Evolutionary conservation across 108 stramenopile genomes (phyloP).

Genomic region (Cyclotella distinguenda): DNA sequence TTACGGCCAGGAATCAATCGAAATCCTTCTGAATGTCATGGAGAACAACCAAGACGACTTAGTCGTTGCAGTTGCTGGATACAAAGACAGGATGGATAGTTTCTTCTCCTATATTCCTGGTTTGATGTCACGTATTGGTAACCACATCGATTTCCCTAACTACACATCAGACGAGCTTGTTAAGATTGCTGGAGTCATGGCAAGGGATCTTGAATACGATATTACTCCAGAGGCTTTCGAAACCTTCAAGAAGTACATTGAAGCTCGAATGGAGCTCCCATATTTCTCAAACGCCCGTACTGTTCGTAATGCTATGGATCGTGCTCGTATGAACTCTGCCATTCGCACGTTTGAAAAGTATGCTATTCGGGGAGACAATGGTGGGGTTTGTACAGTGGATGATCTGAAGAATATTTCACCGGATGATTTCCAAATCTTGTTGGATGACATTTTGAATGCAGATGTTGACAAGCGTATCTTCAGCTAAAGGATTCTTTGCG

Average conservation of each 20-base stretch:
- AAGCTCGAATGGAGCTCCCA: conserved; percentile 90
- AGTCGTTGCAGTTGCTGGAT: conserved; percentile 96
- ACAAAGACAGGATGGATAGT: conserved; percentile 98
- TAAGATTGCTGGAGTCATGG: conserved; percentile 90
- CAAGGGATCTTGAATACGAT: conserved; percentile 90
- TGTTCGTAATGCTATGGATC: conserved; percentile 98
- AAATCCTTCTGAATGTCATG: conserved; percentile 98
- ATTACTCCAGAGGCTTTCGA: conserved; percentile 66
- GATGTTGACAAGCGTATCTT: conserved; percentile 90
- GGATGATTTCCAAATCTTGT: conserved; percentile 91
- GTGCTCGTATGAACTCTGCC: conserved; percentile 95
- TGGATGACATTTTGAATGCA: conserved; percentile 91
- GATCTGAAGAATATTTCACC: conserved; percentile 87
- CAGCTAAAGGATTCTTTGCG: conserved; percentile 52
- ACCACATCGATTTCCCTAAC: conserved; percentile 99
- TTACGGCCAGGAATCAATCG: conserved; percentile 98
- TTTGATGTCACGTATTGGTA: conserved; percentile 97
- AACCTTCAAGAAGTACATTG: conserved; percentile 91
- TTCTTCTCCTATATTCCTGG: conserved; percentile 99
- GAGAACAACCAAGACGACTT: conserved; percentile 97
- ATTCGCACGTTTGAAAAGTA: conserved; percentile 93
- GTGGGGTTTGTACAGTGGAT: conserved; percentile 70
- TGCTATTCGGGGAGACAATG: conserved; percentile 85
- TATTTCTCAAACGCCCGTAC: conserved; percentile 99
- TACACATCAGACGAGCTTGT: conserved; percentile 94